These are phyloP conservation scores for Aureobasidium sp. DNA, from an alignment of 2,329 filamentous ascomycete genomes.

Conservation along the genomic window DNA sequence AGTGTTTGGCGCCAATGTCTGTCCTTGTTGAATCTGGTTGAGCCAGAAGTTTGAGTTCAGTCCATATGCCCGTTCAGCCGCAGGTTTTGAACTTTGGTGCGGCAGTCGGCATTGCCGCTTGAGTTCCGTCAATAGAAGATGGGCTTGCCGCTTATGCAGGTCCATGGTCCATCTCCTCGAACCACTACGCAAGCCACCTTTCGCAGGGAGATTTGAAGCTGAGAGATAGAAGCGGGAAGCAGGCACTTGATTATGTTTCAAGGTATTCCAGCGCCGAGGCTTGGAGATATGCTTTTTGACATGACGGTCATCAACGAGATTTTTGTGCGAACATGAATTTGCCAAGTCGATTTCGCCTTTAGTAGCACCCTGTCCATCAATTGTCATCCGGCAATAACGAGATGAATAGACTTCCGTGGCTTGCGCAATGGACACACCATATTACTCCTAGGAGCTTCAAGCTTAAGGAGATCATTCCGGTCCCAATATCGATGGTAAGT, in stretches of 20 bases:
- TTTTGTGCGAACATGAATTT: background rate
- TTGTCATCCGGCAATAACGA: background rate
- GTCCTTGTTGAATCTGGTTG: background rate
- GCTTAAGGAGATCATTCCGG: background rate
- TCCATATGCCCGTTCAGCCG: background rate
- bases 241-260: background rate
- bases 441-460: background rate
- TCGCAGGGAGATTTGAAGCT: background rate
- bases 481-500: background rate
- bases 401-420: background rate
- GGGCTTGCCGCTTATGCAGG: slow-evolving; percentile 3
- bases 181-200: slow-evolving; percentile 1
- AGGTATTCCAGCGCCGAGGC: background rate
- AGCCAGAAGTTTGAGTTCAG: background rate
- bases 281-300: background rate
- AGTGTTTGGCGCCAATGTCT: background rate
- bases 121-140: background rate
- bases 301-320: background rate
- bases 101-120: slow-evolving; percentile 5
- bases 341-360: background rate
- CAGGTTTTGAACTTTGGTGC: background rate
- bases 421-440: background rate
- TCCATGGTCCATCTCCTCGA: background rate
- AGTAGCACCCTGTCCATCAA: background rate
- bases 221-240: background rate